A percentile compares a stretch with the other conserved stretches of the same genome.
Evolutionary conservation across 164 flowering plant species (phyloP).

Genomic region (Vitis labrusca): DNA sequence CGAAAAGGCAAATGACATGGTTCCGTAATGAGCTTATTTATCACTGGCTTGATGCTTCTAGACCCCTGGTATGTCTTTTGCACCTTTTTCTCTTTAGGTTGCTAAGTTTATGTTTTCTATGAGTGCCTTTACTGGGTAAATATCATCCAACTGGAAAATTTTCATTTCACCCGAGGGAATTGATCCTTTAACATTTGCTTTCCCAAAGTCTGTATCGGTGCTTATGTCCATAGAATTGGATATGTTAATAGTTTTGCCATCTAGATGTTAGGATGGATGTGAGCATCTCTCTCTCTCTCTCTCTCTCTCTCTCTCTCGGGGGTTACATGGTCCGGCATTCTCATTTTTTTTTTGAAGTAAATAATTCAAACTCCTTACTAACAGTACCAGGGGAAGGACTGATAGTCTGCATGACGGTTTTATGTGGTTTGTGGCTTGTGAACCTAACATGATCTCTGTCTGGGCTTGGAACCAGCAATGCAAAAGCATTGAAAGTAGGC

Average conservation of each 20-base stretch:
- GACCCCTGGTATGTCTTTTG: slow-evolving; percentile 61
- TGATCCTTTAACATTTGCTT: neutral
- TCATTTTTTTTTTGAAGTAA: no score
- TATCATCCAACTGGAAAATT: neutral
- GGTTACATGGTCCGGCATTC: no score
- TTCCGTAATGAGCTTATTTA: slow-evolving; percentile 86
- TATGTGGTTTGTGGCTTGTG: no score
- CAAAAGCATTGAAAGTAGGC: no score
- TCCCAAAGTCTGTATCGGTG: neutral
- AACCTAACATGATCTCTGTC: no score
- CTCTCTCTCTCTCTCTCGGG: neutral
- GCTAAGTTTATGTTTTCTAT: no score
- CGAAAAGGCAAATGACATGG: slow-evolving; percentile 98
- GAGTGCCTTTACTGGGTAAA: no score
- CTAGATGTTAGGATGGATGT: neutral
- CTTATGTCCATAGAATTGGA: neutral
- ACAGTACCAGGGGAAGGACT: no score
- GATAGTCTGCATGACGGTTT: no score
- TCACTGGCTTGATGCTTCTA: slow-evolving; percentile 95
- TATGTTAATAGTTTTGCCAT: neutral
- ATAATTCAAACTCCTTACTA: no score
- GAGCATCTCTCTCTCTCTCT: neutral
- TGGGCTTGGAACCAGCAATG: no score
- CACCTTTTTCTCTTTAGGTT: no score
- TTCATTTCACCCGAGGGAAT: neutral